Evolutionary conservation across 306 rosid species (phyloP).

Genomic region (Lathyrus sativus): DNA sequence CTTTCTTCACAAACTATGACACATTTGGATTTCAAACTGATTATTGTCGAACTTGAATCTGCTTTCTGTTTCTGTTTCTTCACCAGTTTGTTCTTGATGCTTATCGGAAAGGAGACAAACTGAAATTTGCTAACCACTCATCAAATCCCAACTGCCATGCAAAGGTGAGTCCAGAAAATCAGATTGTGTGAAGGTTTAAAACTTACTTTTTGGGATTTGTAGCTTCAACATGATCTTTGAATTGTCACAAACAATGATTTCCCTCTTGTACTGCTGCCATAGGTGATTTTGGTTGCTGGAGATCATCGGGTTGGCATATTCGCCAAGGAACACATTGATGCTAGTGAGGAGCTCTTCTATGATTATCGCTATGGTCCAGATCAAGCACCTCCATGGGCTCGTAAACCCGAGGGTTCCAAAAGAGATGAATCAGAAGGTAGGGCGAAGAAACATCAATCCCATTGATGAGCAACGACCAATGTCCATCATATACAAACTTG

Average conservation of each 20-base stretch:
- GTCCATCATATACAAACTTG: constrained; percentile 39
- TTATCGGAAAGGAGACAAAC: constrained; percentile 96
- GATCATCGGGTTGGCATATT: constrained; percentile 98
- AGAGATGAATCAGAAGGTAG: constrained; percentile 88
- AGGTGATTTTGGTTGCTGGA: constrained; percentile 98
- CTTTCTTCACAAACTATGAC: constrained; percentile 30
- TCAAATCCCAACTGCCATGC: constrained; percentile 95
- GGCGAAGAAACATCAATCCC: constrained; percentile 97
- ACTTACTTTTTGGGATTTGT: not conserved
- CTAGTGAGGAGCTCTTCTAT: constrained; percentile 92
- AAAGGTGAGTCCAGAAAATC: constrained; percentile 56
- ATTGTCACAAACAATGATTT: constrained; percentile 15
- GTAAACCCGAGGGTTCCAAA: constrained; percentile 83
- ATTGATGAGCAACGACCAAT: constrained; percentile 51
- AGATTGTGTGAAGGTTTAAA: constrained; percentile 20
- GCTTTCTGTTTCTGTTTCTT: constrained; percentile 42
- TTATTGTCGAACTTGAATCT: constrained; percentile 32
- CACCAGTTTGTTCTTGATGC: constrained; percentile 96
- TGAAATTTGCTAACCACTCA: constrained; percentile 97
- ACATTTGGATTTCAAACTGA: constrained; percentile 16
- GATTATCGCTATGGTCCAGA: constrained; percentile 92
- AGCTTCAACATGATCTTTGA: constrained; percentile 26
- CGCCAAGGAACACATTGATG: constrained; percentile 90
- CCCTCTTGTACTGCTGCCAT: constrained; percentile 35
- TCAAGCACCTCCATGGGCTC: constrained; percentile 94